Base-by-base conservation (phyloP, 2,329 filamentous ascomycete species). In the Leptodontidium sp. region DNA sequence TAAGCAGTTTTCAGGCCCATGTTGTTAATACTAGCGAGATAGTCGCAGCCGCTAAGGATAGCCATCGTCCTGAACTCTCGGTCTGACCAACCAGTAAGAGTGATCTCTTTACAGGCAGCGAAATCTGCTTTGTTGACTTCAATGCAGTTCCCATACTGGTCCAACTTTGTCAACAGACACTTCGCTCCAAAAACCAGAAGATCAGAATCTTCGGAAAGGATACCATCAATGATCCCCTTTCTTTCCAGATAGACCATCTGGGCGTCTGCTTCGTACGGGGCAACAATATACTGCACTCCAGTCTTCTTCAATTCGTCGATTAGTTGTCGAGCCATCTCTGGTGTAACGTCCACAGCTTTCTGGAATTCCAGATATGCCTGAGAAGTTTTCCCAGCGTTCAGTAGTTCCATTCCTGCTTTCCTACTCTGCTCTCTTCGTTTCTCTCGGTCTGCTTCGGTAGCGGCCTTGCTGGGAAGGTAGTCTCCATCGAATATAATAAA, bases 401-500 rank as follows among this genome's bases (percentile, higher is more conserved):
- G 84, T 12, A 98, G 83, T 77, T 96, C 93, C 68, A 95, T 81
- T 0, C 94, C 96, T 1, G 88, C 79, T 77, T 87, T 88, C 78
- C 88, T 93, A 80, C 90, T 93, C 69, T 95, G 91, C 72, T 93
- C 90, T 59, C 96, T 88, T 70, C 88, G 88, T 72, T 89, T 88
- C n/a, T 87, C 87, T 64, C 96, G 88, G 15, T 92, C 90, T 40
- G 87, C 86, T 79, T 99, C 96, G 0, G 95, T 98, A 35, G 86
- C 88, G 17, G 93, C 91, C 81, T 99, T 99, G 84, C 94, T 97
- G 40, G 96, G 96, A 29, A 99, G 86, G 78, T 92, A 94, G 78
- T 98, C 96, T 71, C 96, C 96, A 81, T 99, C 96, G 79, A 99
- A 99, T 45, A 99, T 92, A 66, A 99, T 82, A 79, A 97, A 99